Conservation (phyloP, 176 grass and related monocot genomes). For the Carex cristatella region DNA sequence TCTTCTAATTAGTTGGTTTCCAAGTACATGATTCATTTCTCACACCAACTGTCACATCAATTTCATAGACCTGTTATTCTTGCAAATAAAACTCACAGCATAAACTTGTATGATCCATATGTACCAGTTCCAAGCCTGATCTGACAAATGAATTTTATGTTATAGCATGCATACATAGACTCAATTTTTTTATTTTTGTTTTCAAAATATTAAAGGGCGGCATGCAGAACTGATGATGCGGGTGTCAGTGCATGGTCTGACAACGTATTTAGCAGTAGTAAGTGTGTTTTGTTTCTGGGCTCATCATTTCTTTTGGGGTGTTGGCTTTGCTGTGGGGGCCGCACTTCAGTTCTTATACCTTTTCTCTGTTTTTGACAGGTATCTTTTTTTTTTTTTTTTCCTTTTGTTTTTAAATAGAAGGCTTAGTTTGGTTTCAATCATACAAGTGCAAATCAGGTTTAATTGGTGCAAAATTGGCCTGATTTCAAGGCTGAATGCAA, state of each 20-base stretch:
- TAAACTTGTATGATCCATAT: background rate
- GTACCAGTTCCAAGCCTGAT: background rate
- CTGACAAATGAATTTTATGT: background rate
- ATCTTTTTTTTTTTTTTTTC: background rate
- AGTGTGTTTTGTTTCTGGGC: slow-evolving; percentile 95
- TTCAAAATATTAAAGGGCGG: slow-evolving; percentile 29
- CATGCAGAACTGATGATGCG: slow-evolving; percentile 52
- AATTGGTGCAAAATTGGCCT: background rate
- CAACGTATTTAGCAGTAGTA: slow-evolving; percentile 80
- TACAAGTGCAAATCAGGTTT: background rate
- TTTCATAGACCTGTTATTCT: no score
- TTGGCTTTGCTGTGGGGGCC: slow-evolving; percentile 69
- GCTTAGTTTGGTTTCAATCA: background rate
- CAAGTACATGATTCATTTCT: no score
- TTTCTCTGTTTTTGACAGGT: slow-evolving; percentile 95
- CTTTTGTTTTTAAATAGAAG: background rate
- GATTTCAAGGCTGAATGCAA: background rate
- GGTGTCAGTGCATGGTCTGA: slow-evolving; percentile 73
- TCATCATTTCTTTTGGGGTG: slow-evolving; percentile 84
- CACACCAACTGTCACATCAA: background rate
- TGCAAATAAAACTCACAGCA: background rate
- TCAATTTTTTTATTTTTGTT: background rate
- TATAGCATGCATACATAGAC: background rate
- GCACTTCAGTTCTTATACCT: slow-evolving; percentile 84
- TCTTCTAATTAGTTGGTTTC: no score